A percentile compares a stretch with the other conserved stretches of the same genome.
These are phyloP conservation scores for Gardenia jasminoides DNA, from an alignment of 257 asterid species.

Conservation along the genomic window DNA sequence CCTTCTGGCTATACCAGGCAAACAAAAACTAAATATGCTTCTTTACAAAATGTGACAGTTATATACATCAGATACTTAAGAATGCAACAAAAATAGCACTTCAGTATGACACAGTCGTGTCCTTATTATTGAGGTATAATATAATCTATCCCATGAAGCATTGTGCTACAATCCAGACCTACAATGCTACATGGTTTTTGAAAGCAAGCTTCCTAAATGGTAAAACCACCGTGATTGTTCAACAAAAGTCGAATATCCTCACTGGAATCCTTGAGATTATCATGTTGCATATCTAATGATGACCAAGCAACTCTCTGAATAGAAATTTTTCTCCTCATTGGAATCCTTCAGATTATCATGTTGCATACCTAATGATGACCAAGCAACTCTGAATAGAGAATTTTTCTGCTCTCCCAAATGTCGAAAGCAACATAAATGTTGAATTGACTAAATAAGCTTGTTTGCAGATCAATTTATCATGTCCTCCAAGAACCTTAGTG, in stretches of 20 bases:
- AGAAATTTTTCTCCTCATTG: no score
- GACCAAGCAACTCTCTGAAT: no score
- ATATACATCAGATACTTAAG: background rate
- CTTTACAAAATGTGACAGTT: background rate
- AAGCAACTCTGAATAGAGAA: no score
- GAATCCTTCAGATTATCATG: no score
- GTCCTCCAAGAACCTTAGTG: no score
- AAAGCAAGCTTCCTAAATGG: background rate
- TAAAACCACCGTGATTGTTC: background rate
- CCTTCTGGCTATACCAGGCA: conserved; percentile 74
- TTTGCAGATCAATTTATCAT: no score
- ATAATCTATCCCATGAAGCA: background rate
- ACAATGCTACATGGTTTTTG: background rate
- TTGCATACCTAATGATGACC: no score
- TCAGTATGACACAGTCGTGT: background rate
- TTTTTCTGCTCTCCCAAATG: no score
- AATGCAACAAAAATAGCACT: background rate
- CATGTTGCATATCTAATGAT: no score
- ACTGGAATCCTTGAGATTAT: background rate
- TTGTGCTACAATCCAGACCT: background rate
- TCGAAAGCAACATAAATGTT: no score
- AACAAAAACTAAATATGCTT: conserved; percentile 13
- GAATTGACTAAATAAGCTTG: no score
- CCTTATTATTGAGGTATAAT: background rate
- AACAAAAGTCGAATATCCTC: background rate